Percentiles rank a stretch among this genome's conserved stretches.
phyloP scores from a whole-genome alignment of 768 basidiomycete genomes.

The Podaxis sp. region DNA sequence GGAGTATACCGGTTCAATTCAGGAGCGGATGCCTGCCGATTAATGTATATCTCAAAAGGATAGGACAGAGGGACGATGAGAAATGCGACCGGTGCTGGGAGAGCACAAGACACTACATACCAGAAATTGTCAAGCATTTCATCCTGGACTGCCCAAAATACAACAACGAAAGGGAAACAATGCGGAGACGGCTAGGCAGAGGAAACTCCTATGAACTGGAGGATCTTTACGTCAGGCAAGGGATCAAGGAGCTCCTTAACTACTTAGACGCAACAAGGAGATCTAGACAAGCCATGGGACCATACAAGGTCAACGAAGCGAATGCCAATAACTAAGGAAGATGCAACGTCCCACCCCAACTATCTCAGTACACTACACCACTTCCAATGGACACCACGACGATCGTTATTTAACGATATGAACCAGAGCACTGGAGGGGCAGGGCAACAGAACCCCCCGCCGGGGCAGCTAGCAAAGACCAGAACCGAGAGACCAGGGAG shows the following conservation, averaged over 20 bases:
- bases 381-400: background rate
- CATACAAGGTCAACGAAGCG: background rate
- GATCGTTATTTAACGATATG: background rate
- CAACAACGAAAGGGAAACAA: too few species aligned
- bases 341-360: background rate
- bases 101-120: too few species aligned
- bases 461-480: background rate
- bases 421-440: background rate
- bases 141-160: too few species aligned
- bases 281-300: background rate
- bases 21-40: too few species aligned
- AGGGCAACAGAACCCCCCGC: background rate
- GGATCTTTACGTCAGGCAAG: background rate
- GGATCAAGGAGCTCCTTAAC: background rate
- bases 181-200: too few species aligned
- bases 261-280: background rate
- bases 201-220: too few species aligned
- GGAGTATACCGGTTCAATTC: too few species aligned
- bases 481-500: background rate
- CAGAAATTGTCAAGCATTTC: too few species aligned
- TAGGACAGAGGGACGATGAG: too few species aligned
- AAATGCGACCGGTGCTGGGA: too few species aligned
- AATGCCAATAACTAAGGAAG: background rate
- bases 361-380: background rate
- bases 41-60: too few species aligned